Base-by-base conservation (phyloP, 495 filamentous ascomycete genomes). In the Staphylotrichum tortipilum region DNA sequence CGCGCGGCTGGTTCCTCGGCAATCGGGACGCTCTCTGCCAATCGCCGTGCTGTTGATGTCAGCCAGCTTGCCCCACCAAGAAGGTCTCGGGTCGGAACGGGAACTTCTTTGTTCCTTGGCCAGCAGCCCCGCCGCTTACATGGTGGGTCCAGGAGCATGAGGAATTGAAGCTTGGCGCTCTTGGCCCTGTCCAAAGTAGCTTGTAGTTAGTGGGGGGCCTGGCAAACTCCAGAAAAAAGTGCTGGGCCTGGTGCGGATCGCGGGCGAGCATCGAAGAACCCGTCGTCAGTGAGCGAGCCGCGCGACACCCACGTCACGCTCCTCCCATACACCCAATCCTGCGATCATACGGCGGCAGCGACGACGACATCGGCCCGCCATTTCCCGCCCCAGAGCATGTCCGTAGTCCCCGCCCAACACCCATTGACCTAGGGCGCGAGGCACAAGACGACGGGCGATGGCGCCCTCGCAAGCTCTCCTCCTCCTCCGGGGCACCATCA, bases 1-100 rank as follows among this genome's bases (percentile, higher is more conserved):
- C 36, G 37, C 39, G 44, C 33, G 40, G 50, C 42, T 56, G 59
- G 37, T 60, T 57, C 61, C 59, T 62, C 58, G 61, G 58, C 56
- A 64, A 64, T 64, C 61, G 56, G 58, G 52, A 56, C 42, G 8
- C 30, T 34, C 15, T 46, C 49, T 40, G 17, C 61, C 61, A 64
- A 64, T 64, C 45, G 51, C 23, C 22, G 44, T 26, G 33, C 43
- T 42, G 36, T 44, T 53, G 56, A 64, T 61, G 61, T 64, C 61
- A 64, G 61, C 61, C 52, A 35, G 52, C 35, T 12, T 21, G 28
- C 46, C 50, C 55, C 41, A 49, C 54, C 45, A 21, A 30, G 34
- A 46, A 49, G 28, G 10, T 24, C 21, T 28, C 52, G 52, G 52
- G 37, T 47, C 47, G 53, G 47, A 37, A 23, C 18, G 42, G 50